Evolutionary conservation across 306 rosid species (phyloP).

Genomic region (Rubus parviflorus): DNA sequence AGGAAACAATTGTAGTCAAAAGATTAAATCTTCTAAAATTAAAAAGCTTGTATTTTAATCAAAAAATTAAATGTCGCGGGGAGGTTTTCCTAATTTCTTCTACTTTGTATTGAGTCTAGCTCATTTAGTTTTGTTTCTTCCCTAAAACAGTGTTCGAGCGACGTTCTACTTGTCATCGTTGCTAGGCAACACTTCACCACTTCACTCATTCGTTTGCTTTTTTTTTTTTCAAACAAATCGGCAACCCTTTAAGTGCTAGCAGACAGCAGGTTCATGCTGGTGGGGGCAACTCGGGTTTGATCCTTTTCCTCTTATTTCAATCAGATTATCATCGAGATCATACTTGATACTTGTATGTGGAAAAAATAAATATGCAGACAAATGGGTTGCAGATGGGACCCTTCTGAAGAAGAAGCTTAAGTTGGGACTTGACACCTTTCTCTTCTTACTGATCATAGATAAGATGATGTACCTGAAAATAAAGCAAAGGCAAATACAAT

Average conservation of each 20-base stretch:
- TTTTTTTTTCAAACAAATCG: slow-evolving; percentile 5
- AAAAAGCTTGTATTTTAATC: no score
- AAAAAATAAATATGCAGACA: slow-evolving; percentile 1
- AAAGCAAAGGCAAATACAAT: neutral
- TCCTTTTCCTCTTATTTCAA: neutral
- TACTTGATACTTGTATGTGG: neutral
- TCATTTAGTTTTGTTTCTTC: neutral
- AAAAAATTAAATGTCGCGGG: no score
- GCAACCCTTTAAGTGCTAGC: slow-evolving; percentile 1
- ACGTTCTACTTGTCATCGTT: neutral
- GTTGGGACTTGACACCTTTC: slow-evolving; percentile 2
- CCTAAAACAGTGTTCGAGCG: neutral
- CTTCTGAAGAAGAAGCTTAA: neutral
- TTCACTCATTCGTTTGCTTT: neutral
- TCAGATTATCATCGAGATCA: neutral
- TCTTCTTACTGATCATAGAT: neutral
- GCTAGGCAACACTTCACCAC: neutral
- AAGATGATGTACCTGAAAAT: neutral
- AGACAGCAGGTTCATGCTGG: neutral
- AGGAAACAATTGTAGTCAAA: no score
- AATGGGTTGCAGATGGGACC: neutral
- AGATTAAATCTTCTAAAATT: no score
- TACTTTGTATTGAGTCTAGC: neutral
- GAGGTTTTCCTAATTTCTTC: no score
- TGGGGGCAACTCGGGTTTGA: slow-evolving; percentile 2